Conservation (phyloP, 768 basidiomycete genomes). For the Tricholoma matsutake region DNA sequence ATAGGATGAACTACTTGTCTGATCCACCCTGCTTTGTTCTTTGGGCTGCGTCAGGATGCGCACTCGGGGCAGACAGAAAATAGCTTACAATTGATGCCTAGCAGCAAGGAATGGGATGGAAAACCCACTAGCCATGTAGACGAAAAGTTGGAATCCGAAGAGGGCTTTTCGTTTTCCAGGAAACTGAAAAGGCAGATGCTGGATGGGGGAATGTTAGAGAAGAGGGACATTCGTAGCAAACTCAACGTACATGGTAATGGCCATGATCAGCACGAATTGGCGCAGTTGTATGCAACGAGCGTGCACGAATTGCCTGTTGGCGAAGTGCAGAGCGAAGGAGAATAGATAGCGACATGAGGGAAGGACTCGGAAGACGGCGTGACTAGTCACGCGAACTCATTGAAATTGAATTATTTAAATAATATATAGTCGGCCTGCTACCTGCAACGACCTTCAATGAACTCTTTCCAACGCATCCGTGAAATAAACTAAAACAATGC, state of each 20-base stretch:
- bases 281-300: constrained; percentile 38
- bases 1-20: background rate
- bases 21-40: constrained; percentile 38
- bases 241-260: constrained; percentile 53
- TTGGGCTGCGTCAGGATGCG: constrained; percentile 6
- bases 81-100: constrained; percentile 60
- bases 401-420: too few relatives aligned
- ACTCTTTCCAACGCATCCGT: too few relatives aligned
- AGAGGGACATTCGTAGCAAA: constrained; percentile 6
- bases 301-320: constrained; percentile 34
- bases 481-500: too few relatives aligned
- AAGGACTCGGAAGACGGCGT: constrained; percentile 11
- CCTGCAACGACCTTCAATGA: too few relatives aligned
- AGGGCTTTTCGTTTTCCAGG: constrained; percentile 48
- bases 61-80: background rate
- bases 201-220: constrained; percentile 1
- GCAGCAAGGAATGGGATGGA: constrained; percentile 65
- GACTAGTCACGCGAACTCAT: constrained; percentile 6
- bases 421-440: too few relatives aligned
- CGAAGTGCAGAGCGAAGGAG: constrained; percentile 42
- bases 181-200: constrained; percentile 58
- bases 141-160: constrained; percentile 47
- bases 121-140: constrained; percentile 55
- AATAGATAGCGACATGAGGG: constrained; percentile 33
- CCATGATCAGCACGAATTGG: constrained; percentile 47